Evolutionary conservation across 2,329 filamentous ascomycete genomes (phyloP), one percentile per base, ranked within the genome.

Genomic region (Botrytis elliptica): DNA sequence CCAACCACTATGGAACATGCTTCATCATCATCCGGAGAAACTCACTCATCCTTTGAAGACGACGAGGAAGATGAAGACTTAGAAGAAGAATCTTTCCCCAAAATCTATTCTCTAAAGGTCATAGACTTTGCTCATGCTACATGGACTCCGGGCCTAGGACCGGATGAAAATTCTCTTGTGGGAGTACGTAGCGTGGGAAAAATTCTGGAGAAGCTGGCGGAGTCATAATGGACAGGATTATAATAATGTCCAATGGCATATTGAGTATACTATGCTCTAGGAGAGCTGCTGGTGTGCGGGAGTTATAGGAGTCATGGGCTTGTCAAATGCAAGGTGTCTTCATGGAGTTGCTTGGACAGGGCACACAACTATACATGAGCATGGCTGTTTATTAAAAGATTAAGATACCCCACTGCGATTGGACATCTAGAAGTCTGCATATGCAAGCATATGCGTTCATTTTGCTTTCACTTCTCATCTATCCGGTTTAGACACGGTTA

Each of bases 111-210:
- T 20, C 86, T 98, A 68, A 96, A 95, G 81, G 86, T 99, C 76
- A 99, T 99, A 78, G 96, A 99, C 82, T 99, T 99, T 86, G 96
- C 96, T 1, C 96, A 99, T 83, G 96, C 96, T 18, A 84, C 86
- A 68, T 98, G 79, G 91, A 92, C 90, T 1, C 92, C 93, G 0
- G 93, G 94, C 1, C 84, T 92, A 79, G 95, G 95, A 0, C 91
- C 92, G 0, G 96, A 99, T 81, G 91, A 97, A 83, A 98, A 98
- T 80, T 85, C 88, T 22, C 85, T 98, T 46, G 85, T 85, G 52
- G 95, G 95, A 0, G 89, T 98, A 75, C 86, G 90, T 80, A 95
- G 88, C 80, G 84, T 95, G 55, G 86, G 88, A 70, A 86, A 86
- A 74, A 91, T 98, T 44, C 90, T 98, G 78, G 87, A 90, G 74